Evolutionary conservation across 441 rosid species (phyloP), one percentile per base, ranked within the genome.

Genomic region (Erodium texanum): DNA sequence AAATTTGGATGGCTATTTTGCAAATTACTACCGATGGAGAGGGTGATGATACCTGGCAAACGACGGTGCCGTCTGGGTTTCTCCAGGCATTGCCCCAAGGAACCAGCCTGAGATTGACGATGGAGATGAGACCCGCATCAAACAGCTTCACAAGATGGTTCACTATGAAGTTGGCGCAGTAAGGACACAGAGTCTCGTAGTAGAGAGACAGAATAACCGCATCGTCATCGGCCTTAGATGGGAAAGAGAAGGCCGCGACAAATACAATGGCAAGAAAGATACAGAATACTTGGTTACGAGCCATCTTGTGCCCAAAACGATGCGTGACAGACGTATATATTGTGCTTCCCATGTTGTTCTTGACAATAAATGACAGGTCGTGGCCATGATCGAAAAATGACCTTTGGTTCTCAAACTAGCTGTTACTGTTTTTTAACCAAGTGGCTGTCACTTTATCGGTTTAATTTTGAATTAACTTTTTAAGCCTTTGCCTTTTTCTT

Each of bases 161-260:
- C 19, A 83, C 90, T 7, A 90, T 83, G 73, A 90, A 90, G 62
- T 86, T 82, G 29, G 87, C 86, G 61, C 89, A 88, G 61, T 75
- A 86, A 0, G 94, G 97, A 38, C 94, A 88, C 7, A 90, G 78
- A 65, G 89, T 74, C 76, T 88, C 94, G 32, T 88, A 86, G 83
- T 90, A 88, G 20, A 90, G 50, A 72, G 86, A 83, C 24, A 90
- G 41, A 0, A 34, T 16, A 11, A 69, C 66, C 43, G 56, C 11
- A 36, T 34, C 41, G 0, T 6, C 41, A 34, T 7, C 41, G 41
- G 41, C 41, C 41, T 34, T 34, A 0, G 36, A 32, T 32, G 36
- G 36, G 6, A 62, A 71, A 32, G 52, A 48, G 62, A 43, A 24
- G 5, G 24, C 18, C 36, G 62, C 56, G 7, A 45, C 6, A 27